A percentile compares a stretch with the other conserved stretches of the same genome.
phyloP scores from a whole-genome alignment of 2,329 filamentous ascomycete genomes.

The Xylaria arbuscula region DNA sequence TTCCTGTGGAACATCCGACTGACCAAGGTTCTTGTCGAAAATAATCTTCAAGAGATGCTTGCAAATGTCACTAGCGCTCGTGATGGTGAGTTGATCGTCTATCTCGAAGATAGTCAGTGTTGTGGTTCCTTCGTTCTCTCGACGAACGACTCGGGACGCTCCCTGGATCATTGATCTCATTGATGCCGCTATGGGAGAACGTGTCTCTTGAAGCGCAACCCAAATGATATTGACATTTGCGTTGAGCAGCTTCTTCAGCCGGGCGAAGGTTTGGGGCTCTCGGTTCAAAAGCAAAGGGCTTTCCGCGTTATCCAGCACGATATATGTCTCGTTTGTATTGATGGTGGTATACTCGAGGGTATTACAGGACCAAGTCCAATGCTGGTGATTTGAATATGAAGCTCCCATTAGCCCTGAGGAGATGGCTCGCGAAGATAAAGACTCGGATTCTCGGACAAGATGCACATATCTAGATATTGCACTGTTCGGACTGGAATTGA shows the following conservation, averaged over 20 bases:
- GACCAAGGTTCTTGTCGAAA: background rate
- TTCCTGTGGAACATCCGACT: background rate
- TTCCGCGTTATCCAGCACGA: constrained; percentile 23
- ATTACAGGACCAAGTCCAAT: constrained; percentile 2
- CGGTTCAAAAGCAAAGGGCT: constrained; percentile 17
- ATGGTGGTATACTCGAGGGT: constrained; percentile 10
- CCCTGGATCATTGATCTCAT: constrained; percentile 28
- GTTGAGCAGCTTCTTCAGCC: constrained; percentile 20
- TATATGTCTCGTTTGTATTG: constrained; percentile 19
- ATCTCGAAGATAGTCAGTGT: constrained; percentile 20
- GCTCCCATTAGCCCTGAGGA: constrained; percentile 8
- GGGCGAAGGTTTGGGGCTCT: constrained; percentile 7
- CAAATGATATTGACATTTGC: constrained; percentile 23
- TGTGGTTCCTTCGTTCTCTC: constrained; percentile 27
- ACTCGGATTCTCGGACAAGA: constrained; percentile 15
- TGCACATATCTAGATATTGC: background rate
- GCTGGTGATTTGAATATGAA: background rate
- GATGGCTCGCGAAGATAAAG: constrained; percentile 10
- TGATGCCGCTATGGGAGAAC: constrained; percentile 11
- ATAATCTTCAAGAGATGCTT: constrained; percentile 18
- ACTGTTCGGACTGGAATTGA: background rate
- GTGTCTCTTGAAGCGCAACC: constrained; percentile 27
- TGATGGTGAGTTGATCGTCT: constrained; percentile 15
- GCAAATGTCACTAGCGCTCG: constrained; percentile 21
- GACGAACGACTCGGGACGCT: constrained; percentile 26